phyloP scores from a whole-genome alignment of 1,139 yeast species.

The Blastobotrys buckinghamii region DNA sequence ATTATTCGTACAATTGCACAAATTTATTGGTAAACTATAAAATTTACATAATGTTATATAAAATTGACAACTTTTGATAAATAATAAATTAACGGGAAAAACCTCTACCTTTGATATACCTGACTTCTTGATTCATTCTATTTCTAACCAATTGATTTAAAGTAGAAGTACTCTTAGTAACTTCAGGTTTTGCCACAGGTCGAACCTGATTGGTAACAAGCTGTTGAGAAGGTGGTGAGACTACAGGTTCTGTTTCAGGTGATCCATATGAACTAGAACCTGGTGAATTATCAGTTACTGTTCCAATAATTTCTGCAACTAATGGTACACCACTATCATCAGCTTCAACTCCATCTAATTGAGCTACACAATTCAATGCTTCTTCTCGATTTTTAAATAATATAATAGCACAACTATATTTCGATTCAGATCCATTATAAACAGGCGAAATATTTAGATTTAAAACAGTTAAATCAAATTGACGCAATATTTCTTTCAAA shows the following conservation, averaged over 20 bases:
- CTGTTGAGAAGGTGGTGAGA: background rate
- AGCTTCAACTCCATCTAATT: conserved; percentile 14
- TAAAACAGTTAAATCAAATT: conserved; percentile 9
- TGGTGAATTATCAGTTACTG: background rate
- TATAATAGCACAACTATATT: conserved; percentile 11
- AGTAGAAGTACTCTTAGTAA: background rate
- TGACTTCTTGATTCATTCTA: background rate
- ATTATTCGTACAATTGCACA: too few relatives aligned
- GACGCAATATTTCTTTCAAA: conserved; percentile 12
- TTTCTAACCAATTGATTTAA: background rate
- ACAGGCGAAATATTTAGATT: conserved; percentile 12
- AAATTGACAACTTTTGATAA: too few relatives aligned
- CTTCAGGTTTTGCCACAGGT: background rate
- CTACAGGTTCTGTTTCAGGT: background rate
- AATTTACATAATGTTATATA: too few relatives aligned
- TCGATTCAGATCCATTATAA: conserved; percentile 10
- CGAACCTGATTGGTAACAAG: background rate
- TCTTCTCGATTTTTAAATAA: conserved; percentile 15
- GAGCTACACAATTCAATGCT: conserved; percentile 13
- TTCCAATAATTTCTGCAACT: conserved; percentile 13
- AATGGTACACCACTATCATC: conserved; percentile 14
- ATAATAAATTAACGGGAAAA: background rate
- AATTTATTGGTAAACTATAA: too few relatives aligned
- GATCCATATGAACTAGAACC: too few relatives aligned
- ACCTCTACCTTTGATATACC: conserved; percentile 4